Conservation (phyloP, 106 monocot species). For the Dactylorhiza incarnata region DNA sequence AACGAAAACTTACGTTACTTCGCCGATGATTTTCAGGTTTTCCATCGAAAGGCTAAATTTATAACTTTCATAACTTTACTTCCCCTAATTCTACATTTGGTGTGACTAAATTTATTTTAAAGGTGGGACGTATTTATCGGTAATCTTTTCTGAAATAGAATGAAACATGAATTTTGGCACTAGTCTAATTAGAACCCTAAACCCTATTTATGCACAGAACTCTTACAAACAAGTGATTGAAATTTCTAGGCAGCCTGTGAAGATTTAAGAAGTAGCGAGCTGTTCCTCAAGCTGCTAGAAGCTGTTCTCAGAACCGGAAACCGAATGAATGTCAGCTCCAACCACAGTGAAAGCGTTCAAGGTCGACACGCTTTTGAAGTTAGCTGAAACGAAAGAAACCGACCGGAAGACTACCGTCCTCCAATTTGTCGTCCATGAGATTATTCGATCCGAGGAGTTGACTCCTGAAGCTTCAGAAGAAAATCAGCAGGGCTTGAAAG, state of each 20-base stretch:
- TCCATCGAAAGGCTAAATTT: no score
- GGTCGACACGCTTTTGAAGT: conserved; percentile 71
- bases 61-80: no score
- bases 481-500: conserved; percentile 41
- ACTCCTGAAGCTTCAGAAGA: conserved; percentile 11
- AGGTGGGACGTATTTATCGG: no score
- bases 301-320: conserved; percentile 73
- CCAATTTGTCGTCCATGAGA: conserved; percentile 80
- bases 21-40: no score
- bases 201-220: not conserved
- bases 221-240: not conserved
- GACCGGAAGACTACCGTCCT: conserved; percentile 80
- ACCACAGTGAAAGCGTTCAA: conserved; percentile 64
- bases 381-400: conserved; percentile 56
- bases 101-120: no score
- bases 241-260: conserved; percentile 57
- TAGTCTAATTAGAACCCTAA: not conserved
- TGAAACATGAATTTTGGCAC: not conserved
- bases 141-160: not conserved
- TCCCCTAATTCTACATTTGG: no score
- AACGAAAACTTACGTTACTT: no score
- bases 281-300: conserved; percentile 72
- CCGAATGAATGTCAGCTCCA: conserved; percentile 80
- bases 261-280: conserved; percentile 58
- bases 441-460: conserved; percentile 51